Base-by-base conservation (phyloP, 768 basidiomycete genomes). In the Mycena galopus region DNA sequence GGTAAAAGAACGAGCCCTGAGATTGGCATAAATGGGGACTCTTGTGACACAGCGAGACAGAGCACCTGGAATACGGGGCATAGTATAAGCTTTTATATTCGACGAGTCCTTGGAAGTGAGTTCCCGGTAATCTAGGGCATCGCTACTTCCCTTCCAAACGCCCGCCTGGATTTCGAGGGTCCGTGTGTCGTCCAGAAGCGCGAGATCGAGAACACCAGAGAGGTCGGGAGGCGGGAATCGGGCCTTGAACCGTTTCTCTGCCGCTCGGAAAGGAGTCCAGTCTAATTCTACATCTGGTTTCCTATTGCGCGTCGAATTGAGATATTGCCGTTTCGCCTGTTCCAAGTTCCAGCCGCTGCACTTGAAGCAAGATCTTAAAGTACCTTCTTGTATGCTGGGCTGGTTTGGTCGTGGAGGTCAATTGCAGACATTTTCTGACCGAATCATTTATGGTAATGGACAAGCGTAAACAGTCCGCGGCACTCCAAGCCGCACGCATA, bases 1-100 rank as follows among this genome's bases (percentile, higher is more conserved):
- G 97, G 96, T 7, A 99, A 81, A 25, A 98, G 80, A 23, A 98
- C 92, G 30, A 98, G 89, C 23, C 97, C 97, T 97, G 78, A 27
- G 68, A 44, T 72, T 59, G 61, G 47, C 50, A 76, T 65, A 50
- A 65, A 77, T 73, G 67, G 53, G 69, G 53, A 9, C 6, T 17
- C 29, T 3, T 6, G 30, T 56, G 14, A 51, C 68, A 39, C 16
- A 39, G 16, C 29, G 37, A 56, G 71, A 30, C 19, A 69, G 77
- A 82, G 82, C 80, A 92, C 90, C 92, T 81, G 91, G 91, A 72
- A 90, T 84, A 70, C 81, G 78, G 66, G 90, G 87, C 33, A 93
- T 82, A 19, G 78, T 79, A 77, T 85, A 91, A 35, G 84, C 88
- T 69, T 79, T 83, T 50, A 69, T 73, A 62, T 65, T 67, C 25